Conservation (phyloP, 176 grass and related monocot species). For the Paspalum vaginatum region DNA sequence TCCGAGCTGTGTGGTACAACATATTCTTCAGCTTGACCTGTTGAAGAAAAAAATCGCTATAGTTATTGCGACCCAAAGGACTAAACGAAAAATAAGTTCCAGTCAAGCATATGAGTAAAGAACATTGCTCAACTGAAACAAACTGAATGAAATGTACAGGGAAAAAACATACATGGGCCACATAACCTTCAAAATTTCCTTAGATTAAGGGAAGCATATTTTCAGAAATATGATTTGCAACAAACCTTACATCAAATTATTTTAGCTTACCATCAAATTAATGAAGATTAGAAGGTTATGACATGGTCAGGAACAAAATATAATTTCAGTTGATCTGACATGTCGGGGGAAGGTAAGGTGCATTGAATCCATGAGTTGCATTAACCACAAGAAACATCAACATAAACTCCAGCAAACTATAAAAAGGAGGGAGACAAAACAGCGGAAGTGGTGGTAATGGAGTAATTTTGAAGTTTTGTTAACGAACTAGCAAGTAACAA, state of each 20-base stretch:
- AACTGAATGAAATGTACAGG: neutral
- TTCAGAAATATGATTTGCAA: slow-evolving; percentile 10
- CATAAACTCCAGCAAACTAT: neutral
- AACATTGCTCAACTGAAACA: no score
- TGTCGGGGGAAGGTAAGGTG: neutral
- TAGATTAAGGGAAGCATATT: neutral
- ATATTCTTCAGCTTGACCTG: slow-evolving; percentile 98
- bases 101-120: no score
- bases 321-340: neutral
- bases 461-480: neutral
- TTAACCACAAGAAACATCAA: slow-evolving; percentile 30
- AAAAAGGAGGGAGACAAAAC: slow-evolving; percentile 30
- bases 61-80: neutral
- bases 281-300: no score
- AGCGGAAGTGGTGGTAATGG: neutral
- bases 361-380: neutral
- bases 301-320: neutral
- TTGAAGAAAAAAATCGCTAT: slow-evolving; percentile 21
- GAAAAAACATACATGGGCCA: neutral
- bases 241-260: neutral
- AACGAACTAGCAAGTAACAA: neutral
- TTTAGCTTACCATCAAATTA: neutral
- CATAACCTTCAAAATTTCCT: slow-evolving; percentile 8
- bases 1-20: slow-evolving; percentile 89
- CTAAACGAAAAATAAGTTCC: no score